phyloP scores from a whole-genome alignment of 306 rosid genomes.

The Neltuma alba region DNA sequence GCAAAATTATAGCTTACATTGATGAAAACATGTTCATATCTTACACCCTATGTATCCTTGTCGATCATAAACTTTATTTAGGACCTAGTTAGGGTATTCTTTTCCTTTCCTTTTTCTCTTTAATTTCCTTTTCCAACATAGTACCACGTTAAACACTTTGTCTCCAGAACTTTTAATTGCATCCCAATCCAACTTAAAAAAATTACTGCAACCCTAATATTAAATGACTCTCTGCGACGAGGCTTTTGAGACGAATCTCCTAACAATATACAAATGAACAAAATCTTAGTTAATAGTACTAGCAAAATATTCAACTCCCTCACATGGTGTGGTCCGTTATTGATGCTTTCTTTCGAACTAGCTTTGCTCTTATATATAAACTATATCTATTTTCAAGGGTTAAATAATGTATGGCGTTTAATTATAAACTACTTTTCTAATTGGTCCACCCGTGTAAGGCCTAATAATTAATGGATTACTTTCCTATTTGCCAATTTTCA shows the following conservation, averaged over 20 bases:
- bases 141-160: background rate
- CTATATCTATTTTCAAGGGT: slow-evolving; percentile 4
- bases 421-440: background rate
- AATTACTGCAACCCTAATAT: background rate
- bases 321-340: slow-evolving; percentile 55
- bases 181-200: background rate
- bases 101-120: background rate
- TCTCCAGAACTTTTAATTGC: background rate
- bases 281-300: slow-evolving; percentile 4
- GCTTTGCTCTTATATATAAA: background rate
- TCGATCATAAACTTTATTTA: slow-evolving; percentile 1
- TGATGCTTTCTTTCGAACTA: slow-evolving; percentile 8
- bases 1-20: slow-evolving; percentile 14
- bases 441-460: background rate
- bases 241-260: slow-evolving; percentile 15
- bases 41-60: background rate
- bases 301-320: slow-evolving; percentile 27
- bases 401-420: background rate
- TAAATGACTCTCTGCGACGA: background rate
- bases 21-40: slow-evolving; percentile 24
- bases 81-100: slow-evolving; percentile 24
- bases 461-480: slow-evolving; percentile 4
- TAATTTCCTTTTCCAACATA: background rate
- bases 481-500: background rate
- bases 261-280: background rate